phyloP scores from a whole-genome alignment of 495 filamentous ascomycete species.

The Haplographium delicatum region DNA sequence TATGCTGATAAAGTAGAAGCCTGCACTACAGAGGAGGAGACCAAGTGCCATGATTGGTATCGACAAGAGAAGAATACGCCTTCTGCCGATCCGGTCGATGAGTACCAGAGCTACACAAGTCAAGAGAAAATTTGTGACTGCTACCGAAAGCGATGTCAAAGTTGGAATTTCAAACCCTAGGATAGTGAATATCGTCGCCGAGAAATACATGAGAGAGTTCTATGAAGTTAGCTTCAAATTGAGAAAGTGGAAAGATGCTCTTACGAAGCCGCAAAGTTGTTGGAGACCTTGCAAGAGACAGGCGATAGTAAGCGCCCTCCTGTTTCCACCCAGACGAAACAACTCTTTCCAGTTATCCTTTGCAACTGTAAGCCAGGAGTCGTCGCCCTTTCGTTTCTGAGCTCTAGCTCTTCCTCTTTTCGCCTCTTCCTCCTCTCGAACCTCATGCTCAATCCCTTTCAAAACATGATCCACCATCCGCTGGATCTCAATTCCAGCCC shows the following conservation, averaged over 20 bases:
- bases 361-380: slow-evolving; percentile 22
- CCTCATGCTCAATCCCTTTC: slow-evolving; percentile 62
- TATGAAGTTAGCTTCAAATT: slow-evolving; percentile 24
- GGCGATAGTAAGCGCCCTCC: slow-evolving; percentile 75
- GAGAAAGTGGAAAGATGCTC: slow-evolving; percentile 20
- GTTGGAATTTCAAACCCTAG: slow-evolving; percentile 78
- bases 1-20: slow-evolving; percentile 57
- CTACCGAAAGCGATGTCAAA: slow-evolving; percentile 73
- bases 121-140: slow-evolving; percentile 76
- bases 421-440: slow-evolving; percentile 57
- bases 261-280: slow-evolving; percentile 82
- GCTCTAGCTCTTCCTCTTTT: slow-evolving; percentile 29
- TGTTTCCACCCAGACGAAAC: slow-evolving; percentile 56
- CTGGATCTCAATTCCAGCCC: slow-evolving; percentile 38
- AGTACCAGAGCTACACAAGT: slow-evolving; percentile 70
- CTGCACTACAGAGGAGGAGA: slow-evolving; percentile 58
- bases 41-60: slow-evolving; percentile 78
- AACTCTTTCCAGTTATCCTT: slow-evolving; percentile 50
- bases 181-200: slow-evolving; percentile 79
- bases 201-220: slow-evolving; percentile 95
- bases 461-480: slow-evolving; percentile 51
- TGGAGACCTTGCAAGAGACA: slow-evolving; percentile 84
- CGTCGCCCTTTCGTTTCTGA: slow-evolving; percentile 18
- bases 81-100: slow-evolving; percentile 77
- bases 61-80: slow-evolving; percentile 77